Evolutionary conservation across 129 eudicot species (phyloP).

Genomic region (Lonicera japonica): DNA sequence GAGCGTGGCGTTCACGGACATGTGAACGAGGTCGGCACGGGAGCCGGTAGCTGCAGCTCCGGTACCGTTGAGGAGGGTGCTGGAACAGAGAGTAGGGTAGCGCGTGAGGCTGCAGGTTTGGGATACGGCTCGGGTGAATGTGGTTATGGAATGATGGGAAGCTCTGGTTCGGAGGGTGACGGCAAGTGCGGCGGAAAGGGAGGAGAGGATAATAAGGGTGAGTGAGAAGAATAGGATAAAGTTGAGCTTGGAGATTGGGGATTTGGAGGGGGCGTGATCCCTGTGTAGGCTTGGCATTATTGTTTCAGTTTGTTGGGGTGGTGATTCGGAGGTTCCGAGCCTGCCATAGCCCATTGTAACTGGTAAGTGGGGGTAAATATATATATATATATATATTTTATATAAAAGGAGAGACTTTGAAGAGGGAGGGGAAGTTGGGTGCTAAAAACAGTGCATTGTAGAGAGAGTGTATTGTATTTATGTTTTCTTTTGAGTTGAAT

Average conservation of each 20-base stretch:
- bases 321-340: slow-evolving; percentile 52
- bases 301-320: slow-evolving; percentile 12
- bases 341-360: slow-evolving; percentile 44
- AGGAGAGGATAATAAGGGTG: slow-evolving; percentile 44
- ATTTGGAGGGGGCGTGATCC: slow-evolving; percentile 12
- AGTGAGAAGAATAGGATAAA: slow-evolving; percentile 23
- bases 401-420: neutral
- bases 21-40: slow-evolving; percentile 67
- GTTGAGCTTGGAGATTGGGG: slow-evolving; percentile 22
- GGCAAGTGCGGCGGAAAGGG: slow-evolving; percentile 36
- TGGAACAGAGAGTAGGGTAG: slow-evolving; percentile 54
- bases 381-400: too few relatives aligned
- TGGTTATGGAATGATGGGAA: slow-evolving; percentile 7
- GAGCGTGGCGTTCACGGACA: slow-evolving; percentile 76
- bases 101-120: slow-evolving; percentile 53
- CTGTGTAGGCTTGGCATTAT: slow-evolving; percentile 24
- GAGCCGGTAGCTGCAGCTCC: slow-evolving; percentile 53
- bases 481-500: too few relatives aligned
- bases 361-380: neutral
- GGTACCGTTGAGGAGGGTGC: slow-evolving; percentile 56
- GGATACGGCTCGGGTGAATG: slow-evolving; percentile 58
- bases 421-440: neutral
- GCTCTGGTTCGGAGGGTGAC: slow-evolving; percentile 20
- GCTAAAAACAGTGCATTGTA: neutral
- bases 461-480: too few relatives aligned